Percentiles rank a stretch among this genome's conserved stretches.
Conservation (phyloP, 1,284 basidiomycete genomes). For the Lentinula novae-zelandiae region DNA sequence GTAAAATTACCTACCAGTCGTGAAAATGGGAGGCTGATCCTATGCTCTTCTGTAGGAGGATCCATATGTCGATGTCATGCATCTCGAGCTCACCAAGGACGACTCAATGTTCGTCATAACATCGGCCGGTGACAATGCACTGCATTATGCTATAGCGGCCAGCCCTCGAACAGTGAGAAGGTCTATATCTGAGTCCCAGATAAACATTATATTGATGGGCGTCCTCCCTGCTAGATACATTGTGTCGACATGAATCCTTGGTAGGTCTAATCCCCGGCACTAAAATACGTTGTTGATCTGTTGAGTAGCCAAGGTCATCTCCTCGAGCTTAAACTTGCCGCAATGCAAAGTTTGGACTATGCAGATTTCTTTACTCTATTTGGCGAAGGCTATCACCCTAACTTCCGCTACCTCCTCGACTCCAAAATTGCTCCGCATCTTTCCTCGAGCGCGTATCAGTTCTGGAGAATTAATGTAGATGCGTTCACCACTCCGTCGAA, state of each 20-base stretch:
- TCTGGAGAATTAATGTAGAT: conserved; percentile 68
- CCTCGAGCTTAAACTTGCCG: conserved; percentile 77
- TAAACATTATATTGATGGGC: neutral
- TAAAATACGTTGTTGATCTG: neutral
- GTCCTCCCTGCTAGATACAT: conserved; percentile 44
- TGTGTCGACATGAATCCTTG: conserved; percentile 74
- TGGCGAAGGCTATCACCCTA: conserved; percentile 60
- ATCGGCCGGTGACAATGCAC: conserved; percentile 78
- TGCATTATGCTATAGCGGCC: conserved; percentile 76
- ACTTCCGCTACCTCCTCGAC: conserved; percentile 67
- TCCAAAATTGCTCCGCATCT: conserved; percentile 67
- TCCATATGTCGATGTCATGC: conserved; percentile 72
- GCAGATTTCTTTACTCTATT: conserved; percentile 75
- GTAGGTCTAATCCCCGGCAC: conserved; percentile 22
- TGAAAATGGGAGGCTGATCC: neutral
- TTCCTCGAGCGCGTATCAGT: conserved; percentile 73
- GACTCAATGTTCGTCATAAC: conserved; percentile 79
- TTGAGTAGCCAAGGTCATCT: conserved; percentile 65
- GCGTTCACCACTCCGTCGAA: conserved; percentile 47
- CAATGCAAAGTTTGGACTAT: conserved; percentile 59
- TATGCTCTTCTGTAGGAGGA: conserved; percentile 49
- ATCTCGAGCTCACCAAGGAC: conserved; percentile 55
- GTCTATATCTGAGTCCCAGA: neutral
- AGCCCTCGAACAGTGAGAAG: conserved; percentile 45
- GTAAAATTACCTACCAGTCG: conserved; percentile 21